phyloP scores from a whole-genome alignment of 148 eudicot species.

The Rhododendron simsii region DNA sequence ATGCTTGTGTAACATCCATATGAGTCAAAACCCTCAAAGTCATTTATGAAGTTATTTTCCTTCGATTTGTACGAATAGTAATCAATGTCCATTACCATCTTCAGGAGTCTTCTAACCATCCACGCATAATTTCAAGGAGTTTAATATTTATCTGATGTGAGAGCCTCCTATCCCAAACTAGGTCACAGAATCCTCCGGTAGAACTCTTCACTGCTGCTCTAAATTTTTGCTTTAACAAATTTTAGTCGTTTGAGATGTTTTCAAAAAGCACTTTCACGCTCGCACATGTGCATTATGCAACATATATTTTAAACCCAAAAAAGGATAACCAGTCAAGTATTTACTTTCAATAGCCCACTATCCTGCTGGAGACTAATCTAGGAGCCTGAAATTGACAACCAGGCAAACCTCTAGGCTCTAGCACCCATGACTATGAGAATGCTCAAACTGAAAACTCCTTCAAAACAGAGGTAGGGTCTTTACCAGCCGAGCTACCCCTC shows the following conservation, averaged over 20 bases:
- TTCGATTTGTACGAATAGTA: too few species aligned
- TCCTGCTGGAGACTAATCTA: background rate
- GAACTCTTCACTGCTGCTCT: too few species aligned
- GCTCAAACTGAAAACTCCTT: background rate
- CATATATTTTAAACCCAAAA: background rate
- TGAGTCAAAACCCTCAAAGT: too few species aligned
- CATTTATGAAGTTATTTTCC: too few species aligned
- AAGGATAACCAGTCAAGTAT: background rate
- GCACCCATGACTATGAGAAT: background rate
- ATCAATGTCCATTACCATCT: background rate
- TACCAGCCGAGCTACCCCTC: background rate
- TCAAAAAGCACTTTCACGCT: background rate
- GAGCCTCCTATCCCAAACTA: too few species aligned
- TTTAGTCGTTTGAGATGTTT: too few species aligned
- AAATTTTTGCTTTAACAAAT: background rate
- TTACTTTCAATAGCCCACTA: background rate
- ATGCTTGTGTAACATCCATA: too few species aligned
- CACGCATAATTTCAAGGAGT: too few species aligned
- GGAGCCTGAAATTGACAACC: background rate
- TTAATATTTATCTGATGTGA: too few species aligned
- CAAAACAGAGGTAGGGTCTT: background rate
- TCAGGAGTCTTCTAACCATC: too few species aligned
- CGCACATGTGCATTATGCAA: background rate
- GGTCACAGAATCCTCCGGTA: too few species aligned
- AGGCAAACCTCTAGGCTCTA: background rate